A percentile compares a stretch with the other conserved stretches of the same genome.
phyloP scores from a whole-genome alignment of 2,329 filamentous ascomycete genomes.

The Nannizziopsis barbatae region DNA sequence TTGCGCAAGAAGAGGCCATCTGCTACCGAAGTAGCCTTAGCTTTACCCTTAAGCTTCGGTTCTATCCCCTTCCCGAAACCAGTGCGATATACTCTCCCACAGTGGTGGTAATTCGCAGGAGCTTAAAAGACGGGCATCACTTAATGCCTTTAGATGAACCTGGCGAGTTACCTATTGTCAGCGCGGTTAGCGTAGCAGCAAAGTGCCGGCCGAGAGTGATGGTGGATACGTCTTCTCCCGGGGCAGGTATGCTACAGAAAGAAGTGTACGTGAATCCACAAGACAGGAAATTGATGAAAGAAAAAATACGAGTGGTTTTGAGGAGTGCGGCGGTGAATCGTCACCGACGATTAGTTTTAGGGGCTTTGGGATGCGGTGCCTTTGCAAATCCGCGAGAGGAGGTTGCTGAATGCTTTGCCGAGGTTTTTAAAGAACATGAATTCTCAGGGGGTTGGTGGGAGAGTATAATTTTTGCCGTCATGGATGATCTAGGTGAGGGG shows the following conservation, averaged over 20 bases:
- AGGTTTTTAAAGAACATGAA: constrained; percentile 50
- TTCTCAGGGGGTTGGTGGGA: constrained; percentile 56
- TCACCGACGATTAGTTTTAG: constrained; percentile 52
- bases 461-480: constrained; percentile 54
- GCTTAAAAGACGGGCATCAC: constrained; percentile 37
- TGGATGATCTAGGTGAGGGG: constrained; percentile 27
- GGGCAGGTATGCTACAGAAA: constrained; percentile 9
- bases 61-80: constrained; percentile 45
- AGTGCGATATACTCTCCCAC: constrained; percentile 50
- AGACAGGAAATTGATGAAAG: constrained; percentile 46
- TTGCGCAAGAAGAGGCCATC: constrained; percentile 58
- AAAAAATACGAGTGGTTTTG: constrained; percentile 52
- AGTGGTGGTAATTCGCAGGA: constrained; percentile 48
- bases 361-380: constrained; percentile 58
- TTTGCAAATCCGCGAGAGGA: constrained; percentile 52
- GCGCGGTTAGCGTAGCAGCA: constrained; percentile 52
- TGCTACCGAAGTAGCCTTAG: constrained; percentile 49
- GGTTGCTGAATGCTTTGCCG: constrained; percentile 52
- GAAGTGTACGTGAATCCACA: constrained; percentile 32
- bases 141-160: constrained; percentile 35
- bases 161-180: constrained; percentile 41
- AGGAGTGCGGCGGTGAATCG: constrained; percentile 47
- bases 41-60: constrained; percentile 30
- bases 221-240: constrained; percentile 12
- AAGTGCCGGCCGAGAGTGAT: constrained; percentile 34